A percentile compares a stretch with the other conserved stretches of the same genome.
Conservation (phyloP, 352 stramenopile genomes). For the Phytophthora ramorum region DNA sequence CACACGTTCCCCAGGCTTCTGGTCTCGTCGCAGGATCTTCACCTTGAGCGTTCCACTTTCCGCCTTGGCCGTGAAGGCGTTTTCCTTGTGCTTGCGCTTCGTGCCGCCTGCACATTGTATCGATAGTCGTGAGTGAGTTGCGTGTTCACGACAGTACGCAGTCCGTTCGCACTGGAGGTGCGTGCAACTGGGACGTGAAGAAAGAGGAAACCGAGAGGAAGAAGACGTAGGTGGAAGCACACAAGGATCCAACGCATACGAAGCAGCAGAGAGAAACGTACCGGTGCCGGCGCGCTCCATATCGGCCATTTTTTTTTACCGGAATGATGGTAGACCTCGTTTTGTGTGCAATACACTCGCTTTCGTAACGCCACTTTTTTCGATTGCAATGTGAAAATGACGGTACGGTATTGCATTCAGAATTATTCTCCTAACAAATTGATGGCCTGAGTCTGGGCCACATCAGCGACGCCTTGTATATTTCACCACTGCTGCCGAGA, state of each 20-base stretch:
- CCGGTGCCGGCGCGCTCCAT: conserved; percentile 19
- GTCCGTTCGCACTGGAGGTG: conserved; percentile 2
- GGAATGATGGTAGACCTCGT: neutral
- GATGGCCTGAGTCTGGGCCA: too few species aligned
- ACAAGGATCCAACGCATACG: neutral
- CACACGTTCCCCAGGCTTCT: conserved; percentile 6
- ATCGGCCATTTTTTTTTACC: conserved; percentile 4
- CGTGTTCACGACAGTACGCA: neutral
- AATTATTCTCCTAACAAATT: too few species aligned
- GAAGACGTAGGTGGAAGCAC: neutral
- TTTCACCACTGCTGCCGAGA: too few species aligned
- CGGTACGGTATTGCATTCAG: too few species aligned
- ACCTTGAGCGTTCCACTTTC: conserved; percentile 80
- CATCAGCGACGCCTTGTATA: too few species aligned
- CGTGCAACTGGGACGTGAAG: conserved; percentile 4
- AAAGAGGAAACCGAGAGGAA: neutral
- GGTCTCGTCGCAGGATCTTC: conserved; percentile 78
- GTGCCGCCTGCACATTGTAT: conserved; percentile 34
- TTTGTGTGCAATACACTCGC: neutral
- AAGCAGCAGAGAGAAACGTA: conserved; percentile 11
- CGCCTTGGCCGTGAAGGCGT: conserved; percentile 75
- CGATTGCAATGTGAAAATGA: too few species aligned
- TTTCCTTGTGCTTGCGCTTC: conserved; percentile 83
- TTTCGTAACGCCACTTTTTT: neutral
- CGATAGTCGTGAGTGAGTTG: neutral